Evolutionary conservation across 2,329 filamentous ascomycete genomes (phyloP).

Genomic region (Cercospora sojina): DNA sequence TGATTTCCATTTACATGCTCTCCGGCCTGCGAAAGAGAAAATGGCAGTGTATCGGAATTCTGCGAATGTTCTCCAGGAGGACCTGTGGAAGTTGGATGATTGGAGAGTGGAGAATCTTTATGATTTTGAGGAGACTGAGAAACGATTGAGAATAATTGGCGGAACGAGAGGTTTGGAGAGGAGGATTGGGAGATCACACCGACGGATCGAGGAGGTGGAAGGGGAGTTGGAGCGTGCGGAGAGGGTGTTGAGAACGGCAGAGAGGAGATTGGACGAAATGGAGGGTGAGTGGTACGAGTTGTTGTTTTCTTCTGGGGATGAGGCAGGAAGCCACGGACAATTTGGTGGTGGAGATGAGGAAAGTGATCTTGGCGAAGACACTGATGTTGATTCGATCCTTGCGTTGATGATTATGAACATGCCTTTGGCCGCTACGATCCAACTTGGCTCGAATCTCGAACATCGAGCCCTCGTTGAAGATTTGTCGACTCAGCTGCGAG

Average conservation of each 20-base stretch:
- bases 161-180: neutral
- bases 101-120: neutral
- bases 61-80: neutral
- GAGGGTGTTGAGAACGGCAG: neutral
- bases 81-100: neutral
- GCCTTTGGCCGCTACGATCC: neutral
- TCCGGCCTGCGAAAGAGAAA: neutral
- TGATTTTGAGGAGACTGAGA: neutral
- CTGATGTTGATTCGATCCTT: neutral
- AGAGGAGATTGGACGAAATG: neutral
- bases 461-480: neutral
- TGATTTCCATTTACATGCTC: neutral
- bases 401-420: neutral
- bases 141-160: neutral
- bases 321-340: neutral
- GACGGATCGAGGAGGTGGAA: neutral
- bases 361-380: neutral
- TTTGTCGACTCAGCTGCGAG: neutral
- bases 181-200: neutral
- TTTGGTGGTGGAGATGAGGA: neutral
- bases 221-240: neutral
- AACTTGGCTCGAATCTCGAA: neutral
- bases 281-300: neutral
- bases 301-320: neutral
- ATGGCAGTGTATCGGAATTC: neutral